Evolutionary conservation across 1,284 basidiomycete genomes (phyloP).

Genomic region (Sporisorium reilianum): DNA sequence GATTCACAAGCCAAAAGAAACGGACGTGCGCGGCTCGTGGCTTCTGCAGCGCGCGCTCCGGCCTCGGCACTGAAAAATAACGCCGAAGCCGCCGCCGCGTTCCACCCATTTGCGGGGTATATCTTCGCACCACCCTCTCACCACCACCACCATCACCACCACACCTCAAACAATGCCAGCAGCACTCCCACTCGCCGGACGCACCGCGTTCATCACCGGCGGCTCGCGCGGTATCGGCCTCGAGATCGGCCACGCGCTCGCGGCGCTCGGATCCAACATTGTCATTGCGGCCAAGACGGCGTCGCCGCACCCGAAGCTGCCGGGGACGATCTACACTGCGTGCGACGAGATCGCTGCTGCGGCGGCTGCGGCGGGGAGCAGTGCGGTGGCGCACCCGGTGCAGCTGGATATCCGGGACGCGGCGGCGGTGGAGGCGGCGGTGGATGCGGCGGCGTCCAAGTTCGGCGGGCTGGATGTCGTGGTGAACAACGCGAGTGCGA

Average conservation of each 20-base stretch:
- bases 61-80: not conserved
- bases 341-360: constrained; percentile 61
- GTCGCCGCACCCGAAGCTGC: constrained; percentile 57
- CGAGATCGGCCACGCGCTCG: constrained; percentile 57
- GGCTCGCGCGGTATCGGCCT: constrained; percentile 62
- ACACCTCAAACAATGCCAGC: not conserved
- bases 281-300: constrained; percentile 61
- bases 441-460: constrained; percentile 41
- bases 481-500: constrained; percentile 68
- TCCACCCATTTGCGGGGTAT: not conserved
- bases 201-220: constrained; percentile 56
- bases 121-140: not conserved
- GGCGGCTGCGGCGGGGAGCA: constrained; percentile 27
- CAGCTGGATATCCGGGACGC: constrained; percentile 67
- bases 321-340: constrained; percentile 68
- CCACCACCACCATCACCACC: constrained; percentile 6
- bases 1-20: not conserved
- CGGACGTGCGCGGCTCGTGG: constrained; percentile 3
- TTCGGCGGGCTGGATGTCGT: constrained; percentile 67
- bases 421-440: constrained; percentile 54
- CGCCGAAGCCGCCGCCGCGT: not conserved
- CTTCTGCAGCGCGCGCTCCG: too few relatives aligned
- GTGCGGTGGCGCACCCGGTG: constrained; percentile 54
- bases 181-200: constrained; percentile 23
- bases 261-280: constrained; percentile 58